Percentiles rank a stretch among this genome's conserved stretches.
These are phyloP conservation scores for Helianthus tuberosus DNA, from an alignment of 129 eudicot species.

Conservation along the genomic window DNA sequence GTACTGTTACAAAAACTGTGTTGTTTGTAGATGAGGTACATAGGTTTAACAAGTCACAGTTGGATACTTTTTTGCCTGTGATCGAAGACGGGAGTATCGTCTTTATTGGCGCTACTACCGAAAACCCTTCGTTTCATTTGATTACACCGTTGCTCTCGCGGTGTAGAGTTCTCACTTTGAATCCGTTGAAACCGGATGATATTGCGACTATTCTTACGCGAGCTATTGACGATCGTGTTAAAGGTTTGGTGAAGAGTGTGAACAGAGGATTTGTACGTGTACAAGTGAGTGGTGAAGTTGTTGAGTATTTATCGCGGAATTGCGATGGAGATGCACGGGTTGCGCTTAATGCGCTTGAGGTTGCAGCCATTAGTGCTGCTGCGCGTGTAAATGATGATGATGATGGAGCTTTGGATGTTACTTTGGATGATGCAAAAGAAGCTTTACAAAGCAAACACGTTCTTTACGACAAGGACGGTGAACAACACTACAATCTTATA, in stretches of 20 bases:
- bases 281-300: slow-evolving; percentile 42
- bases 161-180: slow-evolving; percentile 70
- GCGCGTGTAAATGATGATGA: slow-evolving; percentile 27
- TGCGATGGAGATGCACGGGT: slow-evolving; percentile 96
- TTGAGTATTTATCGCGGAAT: slow-evolving; percentile 52
- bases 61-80: slow-evolving; percentile 85
- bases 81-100: slow-evolving; percentile 88
- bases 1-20: slow-evolving; percentile 48
- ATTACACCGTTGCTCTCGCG: slow-evolving; percentile 85
- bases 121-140: slow-evolving; percentile 90
- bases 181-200: slow-evolving; percentile 54
- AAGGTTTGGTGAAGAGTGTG: slow-evolving; percentile 50
- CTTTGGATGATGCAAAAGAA: slow-evolving; percentile 68
- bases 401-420: slow-evolving; percentile 16
- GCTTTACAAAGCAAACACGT: slow-evolving; percentile 87
- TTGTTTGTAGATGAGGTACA: slow-evolving; percentile 93
- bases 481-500: slow-evolving; percentile 85
- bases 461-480: slow-evolving; percentile 74
- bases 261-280: slow-evolving; percentile 31
- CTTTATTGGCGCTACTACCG: slow-evolving; percentile 90
- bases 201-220: slow-evolving; percentile 49
- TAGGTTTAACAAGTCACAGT: slow-evolving; percentile 88
- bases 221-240: slow-evolving; percentile 52
- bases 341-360: slow-evolving; percentile 80
- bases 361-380: slow-evolving; percentile 57